A percentile compares a stretch with the other conserved stretches of the same genome.
Conservation (phyloP, 1,139 yeast genomes). For the Zygoascus hellenicus region DNA sequence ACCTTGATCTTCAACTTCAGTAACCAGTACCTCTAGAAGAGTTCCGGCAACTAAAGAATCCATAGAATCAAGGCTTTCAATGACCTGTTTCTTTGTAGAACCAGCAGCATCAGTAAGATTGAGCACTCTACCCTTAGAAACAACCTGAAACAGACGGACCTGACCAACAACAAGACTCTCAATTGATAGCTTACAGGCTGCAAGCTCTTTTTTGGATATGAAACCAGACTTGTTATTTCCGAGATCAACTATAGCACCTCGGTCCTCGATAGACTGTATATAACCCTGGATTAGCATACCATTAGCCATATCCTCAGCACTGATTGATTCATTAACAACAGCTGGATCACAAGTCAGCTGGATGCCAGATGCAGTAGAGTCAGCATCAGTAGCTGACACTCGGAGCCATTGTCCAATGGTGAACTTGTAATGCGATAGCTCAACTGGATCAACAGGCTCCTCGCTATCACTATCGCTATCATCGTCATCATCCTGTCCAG, state of each 20-base stretch:
- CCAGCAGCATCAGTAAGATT: slow-evolving; percentile 45
- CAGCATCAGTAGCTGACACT: slow-evolving; percentile 49
- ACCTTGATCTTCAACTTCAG: slow-evolving; percentile 52
- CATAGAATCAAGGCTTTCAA: slow-evolving; percentile 57
- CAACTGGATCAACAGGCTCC: slow-evolving; percentile 35
- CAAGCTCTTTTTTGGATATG: slow-evolving; percentile 61
- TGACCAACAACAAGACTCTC: slow-evolving; percentile 41
- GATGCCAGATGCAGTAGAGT: slow-evolving; percentile 53
- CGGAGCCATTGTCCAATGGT: slow-evolving; percentile 79
- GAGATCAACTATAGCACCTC: slow-evolving; percentile 71
- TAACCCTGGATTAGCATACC: slow-evolving; percentile 72
- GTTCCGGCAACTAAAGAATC: slow-evolving; percentile 85
- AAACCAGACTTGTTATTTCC: slow-evolving; percentile 68
- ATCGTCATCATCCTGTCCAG: slow-evolving; percentile 38
- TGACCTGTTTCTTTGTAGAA: slow-evolving; percentile 39
- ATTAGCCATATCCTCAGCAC: slow-evolving; percentile 50
- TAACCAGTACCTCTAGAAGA: slow-evolving; percentile 65
- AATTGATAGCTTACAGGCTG: slow-evolving; percentile 28
- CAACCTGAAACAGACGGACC: slow-evolving; percentile 33
- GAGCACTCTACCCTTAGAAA: slow-evolving; percentile 52
- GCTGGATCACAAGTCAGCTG: slow-evolving; percentile 67
- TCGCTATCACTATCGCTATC: slow-evolving; percentile 29
- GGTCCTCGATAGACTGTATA: slow-evolving; percentile 80
- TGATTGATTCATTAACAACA: slow-evolving; percentile 55
- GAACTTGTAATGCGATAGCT: slow-evolving; percentile 42